Percentiles rank a stretch among this genome's conserved stretches.
These are phyloP conservation scores for Magnolia changhungtana DNA, from an alignment of 164 flowering plant genomes.

Conservation along the genomic window DNA sequence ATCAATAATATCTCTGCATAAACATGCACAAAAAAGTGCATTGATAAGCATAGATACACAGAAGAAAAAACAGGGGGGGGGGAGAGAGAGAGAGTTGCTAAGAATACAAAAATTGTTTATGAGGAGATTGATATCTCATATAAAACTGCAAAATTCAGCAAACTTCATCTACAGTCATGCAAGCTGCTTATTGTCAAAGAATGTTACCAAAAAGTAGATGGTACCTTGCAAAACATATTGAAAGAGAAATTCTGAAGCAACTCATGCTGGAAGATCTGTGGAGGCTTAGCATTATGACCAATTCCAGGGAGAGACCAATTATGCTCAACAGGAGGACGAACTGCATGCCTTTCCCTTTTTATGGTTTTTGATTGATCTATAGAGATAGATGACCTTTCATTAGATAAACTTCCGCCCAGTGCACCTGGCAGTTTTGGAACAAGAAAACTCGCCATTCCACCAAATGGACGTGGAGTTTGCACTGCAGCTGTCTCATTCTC, in stretches of 20 bases:
- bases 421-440: conserved; percentile 88
- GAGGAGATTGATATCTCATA: not conserved
- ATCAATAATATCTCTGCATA: too few relatives aligned
- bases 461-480: conserved; percentile 69
- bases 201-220: not conserved
- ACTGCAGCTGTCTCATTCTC: conserved; percentile 54
- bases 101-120: not conserved
- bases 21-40: too few relatives aligned
- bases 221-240: conserved; percentile 98
- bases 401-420: conserved; percentile 51
- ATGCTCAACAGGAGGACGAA: conserved; percentile 93
- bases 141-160: not conserved
- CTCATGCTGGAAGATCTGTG: conserved; percentile 97
- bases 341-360: conserved; percentile 78
- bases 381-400: conserved; percentile 54
- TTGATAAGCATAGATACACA: too few relatives aligned
- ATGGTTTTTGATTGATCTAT: conserved; percentile 48
- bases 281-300: conserved; percentile 43
- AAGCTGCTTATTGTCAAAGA: conserved; percentile 4
- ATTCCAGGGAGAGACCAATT: conserved; percentile 85
- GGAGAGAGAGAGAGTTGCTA: too few relatives aligned
- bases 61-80: too few relatives aligned
- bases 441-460: conserved; percentile 94
- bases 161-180: not conserved
- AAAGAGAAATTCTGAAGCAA: conserved; percentile 91